Percentiles rank a stretch among this genome's conserved stretches.
phyloP scores from a whole-genome alignment of 768 basidiomycete species.

The Tubosaeta brunneosetosa region DNA sequence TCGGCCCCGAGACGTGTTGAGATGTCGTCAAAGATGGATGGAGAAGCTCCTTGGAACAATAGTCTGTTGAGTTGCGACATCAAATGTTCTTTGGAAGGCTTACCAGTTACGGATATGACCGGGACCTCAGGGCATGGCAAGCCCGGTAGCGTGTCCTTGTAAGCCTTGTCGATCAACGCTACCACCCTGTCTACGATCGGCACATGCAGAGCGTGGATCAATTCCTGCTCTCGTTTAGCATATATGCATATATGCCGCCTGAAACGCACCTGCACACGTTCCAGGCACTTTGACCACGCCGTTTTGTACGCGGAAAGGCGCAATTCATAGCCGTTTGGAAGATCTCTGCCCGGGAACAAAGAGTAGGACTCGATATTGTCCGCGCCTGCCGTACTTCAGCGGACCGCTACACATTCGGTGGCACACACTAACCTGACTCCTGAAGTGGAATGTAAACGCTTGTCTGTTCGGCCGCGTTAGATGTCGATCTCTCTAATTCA shows the following conservation, averaged over 20 bases:
- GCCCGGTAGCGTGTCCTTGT: slow-evolving; percentile 44
- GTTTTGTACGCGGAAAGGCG: slow-evolving; percentile 50
- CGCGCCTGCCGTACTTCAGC: slow-evolving; percentile 9
- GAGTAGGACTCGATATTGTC: slow-evolving; percentile 19
- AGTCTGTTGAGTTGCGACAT: slow-evolving; percentile 1
- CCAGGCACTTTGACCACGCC: slow-evolving; percentile 58
- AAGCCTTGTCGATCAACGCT: slow-evolving; percentile 40
- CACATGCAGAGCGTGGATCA: slow-evolving; percentile 44
- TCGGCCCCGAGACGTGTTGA: slow-evolving; percentile 32
- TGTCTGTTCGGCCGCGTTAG: slow-evolving; percentile 22
- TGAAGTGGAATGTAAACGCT: slow-evolving; percentile 26
- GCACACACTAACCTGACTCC: slow-evolving; percentile 19
- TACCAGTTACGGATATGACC: slow-evolving; percentile 53
- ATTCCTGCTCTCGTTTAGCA: slow-evolving; percentile 31
- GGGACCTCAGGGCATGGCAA: slow-evolving; percentile 61
- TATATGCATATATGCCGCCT: background rate
- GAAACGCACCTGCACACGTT: slow-evolving; percentile 48
- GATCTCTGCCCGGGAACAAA: slow-evolving; percentile 28
- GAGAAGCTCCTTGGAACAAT: slow-evolving; percentile 43
- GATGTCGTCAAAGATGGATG: slow-evolving; percentile 45
- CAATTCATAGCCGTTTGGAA: slow-evolving; percentile 31
- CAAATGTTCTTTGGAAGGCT: slow-evolving; percentile 9
- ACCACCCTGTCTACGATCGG: slow-evolving; percentile 45
- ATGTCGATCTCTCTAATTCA: background rate
- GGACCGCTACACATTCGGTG: background rate